These are phyloP conservation scores for Ustilago cynodontis DNA, from an alignment of 1,284 basidiomycete genomes.

Conservation along the genomic window DNA sequence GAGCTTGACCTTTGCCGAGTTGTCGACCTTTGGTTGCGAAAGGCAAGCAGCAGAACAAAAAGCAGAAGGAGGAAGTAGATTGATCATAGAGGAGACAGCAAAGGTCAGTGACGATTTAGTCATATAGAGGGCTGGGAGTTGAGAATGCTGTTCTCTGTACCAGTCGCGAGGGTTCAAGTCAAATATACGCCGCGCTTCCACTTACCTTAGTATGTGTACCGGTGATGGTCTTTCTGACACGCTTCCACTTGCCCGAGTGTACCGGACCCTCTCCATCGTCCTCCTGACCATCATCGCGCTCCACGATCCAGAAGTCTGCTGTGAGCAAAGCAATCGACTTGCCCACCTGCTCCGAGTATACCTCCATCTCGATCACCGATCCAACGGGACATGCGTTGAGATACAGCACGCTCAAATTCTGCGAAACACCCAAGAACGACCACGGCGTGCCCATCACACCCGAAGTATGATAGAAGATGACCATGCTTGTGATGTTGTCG, in stretches of 20 bases:
- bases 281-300: constrained; percentile 33
- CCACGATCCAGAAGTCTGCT: constrained; percentile 57
- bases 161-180: background rate
- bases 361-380: constrained; percentile 62
- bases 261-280: constrained; percentile 35
- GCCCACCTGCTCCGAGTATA: constrained; percentile 51
- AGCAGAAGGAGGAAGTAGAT: background rate
- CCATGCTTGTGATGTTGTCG: constrained; percentile 58
- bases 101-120: background rate
- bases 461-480: constrained; percentile 48
- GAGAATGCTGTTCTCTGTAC: background rate
- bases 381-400: constrained; percentile 58
- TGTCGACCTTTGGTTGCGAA: constrained; percentile 38
- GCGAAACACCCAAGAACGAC: constrained; percentile 65
- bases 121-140: too few relatives aligned
- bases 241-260: constrained; percentile 46
- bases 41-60: background rate
- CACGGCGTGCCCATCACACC: constrained; percentile 54
- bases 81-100: background rate
- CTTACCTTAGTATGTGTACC: constrained; percentile 60
- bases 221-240: constrained; percentile 39
- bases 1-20: constrained; percentile 49
- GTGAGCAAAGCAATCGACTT: constrained; percentile 50
- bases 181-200: background rate
- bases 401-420: constrained; percentile 63